phyloP scores from a whole-genome alignment of 495 filamentous ascomycete species.

The Letharia columbiana region DNA sequence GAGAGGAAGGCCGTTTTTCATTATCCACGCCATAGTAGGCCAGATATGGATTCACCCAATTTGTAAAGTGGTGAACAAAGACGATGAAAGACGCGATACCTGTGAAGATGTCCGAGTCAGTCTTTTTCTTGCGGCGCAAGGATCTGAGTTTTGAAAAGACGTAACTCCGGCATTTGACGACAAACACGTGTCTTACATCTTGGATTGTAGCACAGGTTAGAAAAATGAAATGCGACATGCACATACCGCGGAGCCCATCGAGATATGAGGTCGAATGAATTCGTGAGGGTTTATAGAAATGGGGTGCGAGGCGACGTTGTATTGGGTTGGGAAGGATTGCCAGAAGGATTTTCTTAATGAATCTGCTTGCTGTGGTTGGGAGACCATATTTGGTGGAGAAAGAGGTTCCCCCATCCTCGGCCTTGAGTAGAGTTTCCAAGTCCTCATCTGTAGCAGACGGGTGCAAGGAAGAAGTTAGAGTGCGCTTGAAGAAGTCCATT shows the following conservation, averaged over 20 bases:
- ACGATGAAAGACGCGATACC: slow-evolving; percentile 43
- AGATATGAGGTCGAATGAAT: slow-evolving; percentile 43
- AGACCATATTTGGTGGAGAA: not conserved
- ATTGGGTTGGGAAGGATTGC: not conserved
- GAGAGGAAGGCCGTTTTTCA: slow-evolving; percentile 27
- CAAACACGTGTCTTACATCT: not conserved
- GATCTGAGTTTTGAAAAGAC: not conserved
- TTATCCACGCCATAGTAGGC: slow-evolving; percentile 33
- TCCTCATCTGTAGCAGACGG: not conserved
- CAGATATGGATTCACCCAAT: slow-evolving; percentile 33
- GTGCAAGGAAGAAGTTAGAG: not conserved
- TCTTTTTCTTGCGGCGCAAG: not conserved
- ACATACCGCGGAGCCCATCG: slow-evolving; percentile 14
- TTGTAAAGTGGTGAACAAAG: slow-evolving; percentile 42
- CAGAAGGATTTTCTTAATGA: not conserved
- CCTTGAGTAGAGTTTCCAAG: not conserved
- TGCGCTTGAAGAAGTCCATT: not conserved
- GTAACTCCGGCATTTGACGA: not conserved
- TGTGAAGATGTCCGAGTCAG: slow-evolving; percentile 27
- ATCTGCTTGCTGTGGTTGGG: not conserved
- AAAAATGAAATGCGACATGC: not conserved
- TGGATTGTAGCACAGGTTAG: not conserved
- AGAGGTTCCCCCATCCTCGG: not conserved
- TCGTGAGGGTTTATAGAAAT: slow-evolving; percentile 16
- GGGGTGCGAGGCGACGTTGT: not conserved